Base-by-base conservation (phyloP, 495 filamentous ascomycete genomes). In the Podospora bellae-mahoneyi region DNA sequence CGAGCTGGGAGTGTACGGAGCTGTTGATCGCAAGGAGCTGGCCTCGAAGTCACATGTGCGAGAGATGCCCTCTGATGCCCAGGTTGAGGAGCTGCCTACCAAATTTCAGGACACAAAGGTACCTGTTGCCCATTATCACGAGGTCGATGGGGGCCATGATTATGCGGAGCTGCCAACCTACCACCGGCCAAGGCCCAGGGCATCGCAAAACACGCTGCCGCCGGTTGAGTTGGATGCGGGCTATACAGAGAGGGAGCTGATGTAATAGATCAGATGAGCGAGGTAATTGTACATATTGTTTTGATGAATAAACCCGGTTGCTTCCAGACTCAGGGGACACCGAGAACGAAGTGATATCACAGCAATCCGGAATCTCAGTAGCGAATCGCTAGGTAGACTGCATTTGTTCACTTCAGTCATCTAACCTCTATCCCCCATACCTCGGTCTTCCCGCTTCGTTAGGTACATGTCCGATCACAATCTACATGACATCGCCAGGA, bases 401-500 rank as follows among this genome's bases (percentile, higher is more conserved):
- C 23, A 23, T 23, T 23, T 23, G 23, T 23, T 23, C 23, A 23
- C 23, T 23, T 23, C 23, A 23, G 23, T 23, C 23, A 23, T 23
- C 23, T 23, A 23, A 23, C 1, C 23, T 23, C 23, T 23, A 23
- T 23, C 23, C 23, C 23, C 23, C 23, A 23, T 2, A 23, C 23
- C 23, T 23, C 23, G 23, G 23, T 23, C 23, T 23, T 23, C 23
- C 23, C 1, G 23, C 23, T 23, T 23, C 23, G 23, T 23, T 23
- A 23, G 23, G 23, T 23, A 23, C 23, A 23, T 23, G 23, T 1
- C 23, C 23, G 23, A 23, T 23, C 23, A 23, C 23, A 23, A 23
- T 23, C 16, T 63, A 63, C 61, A 63, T 63, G n/a, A 44, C 28
- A 48, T 63, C 61, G 5, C 61, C 61, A 9, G 61, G 61, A 44